Base-by-base conservation (phyloP, 345 rosid genomes). In the Hirschfeldia incana region DNA sequence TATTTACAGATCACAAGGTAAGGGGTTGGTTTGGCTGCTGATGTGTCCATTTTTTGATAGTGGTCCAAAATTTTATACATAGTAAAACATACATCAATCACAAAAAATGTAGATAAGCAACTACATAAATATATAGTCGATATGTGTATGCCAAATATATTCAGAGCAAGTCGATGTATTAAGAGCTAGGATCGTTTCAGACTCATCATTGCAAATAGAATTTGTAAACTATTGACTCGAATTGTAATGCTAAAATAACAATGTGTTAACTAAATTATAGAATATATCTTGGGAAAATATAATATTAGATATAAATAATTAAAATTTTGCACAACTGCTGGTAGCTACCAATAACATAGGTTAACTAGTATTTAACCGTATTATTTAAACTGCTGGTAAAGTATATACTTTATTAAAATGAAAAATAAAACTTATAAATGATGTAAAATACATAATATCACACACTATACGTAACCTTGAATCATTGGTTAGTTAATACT, bases 1-100 rank as follows among this genome's bases (percentile, higher is more conserved):
- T 68, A 73, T 73, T 53, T 64, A 53, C 72, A 62, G 69, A 63
- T 63, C 67, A 29, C 72, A 74, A 69, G 60, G 72, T 64, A 46
- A 13, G 33, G 29, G 65, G 73, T 30, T 70, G 76, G 76, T 75
- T 75, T 70, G 80, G 72, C 32, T 70, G 67, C 74, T 70, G 37
- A 21, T 80, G 72, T 69, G 79, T 69, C 76, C 76, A 75, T 75
- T 44, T 55, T 67, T 63, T 33, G 42, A 10, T 37, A 9, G 83
- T 75, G 80, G 83, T 80, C 83, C 79, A 65, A 64, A 74, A 17
- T 69, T 13, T 21, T 27, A n/a, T 34, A 27, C 65, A 67, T 61
- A 21, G 21, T 21, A 21, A 21, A 21, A 21, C 21, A 61, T 63
- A 62, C 67, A 80, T 75, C 63, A 70, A 75, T 63, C 67, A 70